Conservation (phyloP, 257 asterid species). For the Nicotiana tomentosiformis region DNA sequence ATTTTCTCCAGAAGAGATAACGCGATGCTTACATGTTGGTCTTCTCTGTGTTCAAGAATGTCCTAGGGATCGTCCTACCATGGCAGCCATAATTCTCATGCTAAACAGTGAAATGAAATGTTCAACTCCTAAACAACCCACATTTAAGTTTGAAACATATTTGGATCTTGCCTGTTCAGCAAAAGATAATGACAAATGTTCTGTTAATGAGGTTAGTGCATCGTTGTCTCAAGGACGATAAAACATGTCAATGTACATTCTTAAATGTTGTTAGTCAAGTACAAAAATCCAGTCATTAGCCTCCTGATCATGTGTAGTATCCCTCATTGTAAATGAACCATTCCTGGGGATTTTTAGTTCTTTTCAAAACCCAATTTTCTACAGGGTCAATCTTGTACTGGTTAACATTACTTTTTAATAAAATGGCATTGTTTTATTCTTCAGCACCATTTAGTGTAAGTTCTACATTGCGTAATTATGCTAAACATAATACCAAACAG, state of each 20-base stretch:
- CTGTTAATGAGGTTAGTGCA: neutral
- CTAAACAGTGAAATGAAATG: constrained; percentile 20
- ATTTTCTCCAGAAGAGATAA: neutral
- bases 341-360: neutral
- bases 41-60: constrained; percentile 15
- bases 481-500: neutral
- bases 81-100: constrained; percentile 8
- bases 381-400: neutral
- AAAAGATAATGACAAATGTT: neutral
- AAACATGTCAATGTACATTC: neutral
- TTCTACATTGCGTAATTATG: neutral
- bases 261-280: neutral
- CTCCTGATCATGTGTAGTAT: neutral
- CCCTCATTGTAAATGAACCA: neutral
- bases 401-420: neutral
- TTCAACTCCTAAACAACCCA: constrained; percentile 17
- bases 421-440: neutral
- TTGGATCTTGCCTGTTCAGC: neutral
- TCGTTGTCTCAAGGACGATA: constrained; percentile 13
- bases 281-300: neutral
- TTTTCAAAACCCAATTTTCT: neutral
- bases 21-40: constrained; percentile 11
- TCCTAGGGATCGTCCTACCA: constrained; percentile 7
- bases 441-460: neutral
- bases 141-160: constrained; percentile 10